Evolutionary conservation across 805 yeast species (phyloP), one percentile per base, ranked within the genome.

Genomic region (Lipomyces mesembrius): DNA sequence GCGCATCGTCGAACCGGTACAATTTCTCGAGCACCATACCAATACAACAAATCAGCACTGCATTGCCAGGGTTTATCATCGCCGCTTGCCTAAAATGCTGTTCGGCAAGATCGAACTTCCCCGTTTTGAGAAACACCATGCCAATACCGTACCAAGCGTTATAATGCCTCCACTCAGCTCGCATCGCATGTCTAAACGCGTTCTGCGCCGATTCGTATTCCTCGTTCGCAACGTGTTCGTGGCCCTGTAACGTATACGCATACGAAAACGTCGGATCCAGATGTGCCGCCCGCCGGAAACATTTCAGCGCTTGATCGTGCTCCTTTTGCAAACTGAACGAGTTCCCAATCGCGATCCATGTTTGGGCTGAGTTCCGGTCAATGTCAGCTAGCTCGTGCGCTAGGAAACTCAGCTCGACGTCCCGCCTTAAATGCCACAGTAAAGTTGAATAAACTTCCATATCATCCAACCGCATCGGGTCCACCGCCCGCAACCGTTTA

Each of bases 131-230:
- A 76, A 88, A 89, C 35, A 92, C 96, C 94, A 92, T 92, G 7
- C 98, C 99, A 64, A 95, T 85, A 34, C 99, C 99, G 75, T 95
- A 95, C 74, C 93, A 87, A 0, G 98, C 98, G 77, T 94, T 95
- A 78, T 93, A 95, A 76, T 92, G 97, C 65, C 92, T 82, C 58
- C 88, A 83, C 74, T 94, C 97, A 54, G 88, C 83, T 29, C 88
- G 80, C 57, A 95, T 81, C 2, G 97, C 96, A 69, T 83, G 82
- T 49, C 97, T 79, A 82, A 92, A 95, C 68, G 91, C 86, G 64
- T 89, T 91, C 68, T 90, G 83, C 0, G 99, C 98, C 75, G 87
- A 85, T 75, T 92, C 97, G 78, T 89, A 91, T 49, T 96, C 92
- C 79, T 96, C 99, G 74, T 86, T 91, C 1, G 94, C 84, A 43